These are phyloP conservation scores for Corymbia calophylla DNA, from an alignment of 441 rosid genomes.

Conservation along the genomic window DNA sequence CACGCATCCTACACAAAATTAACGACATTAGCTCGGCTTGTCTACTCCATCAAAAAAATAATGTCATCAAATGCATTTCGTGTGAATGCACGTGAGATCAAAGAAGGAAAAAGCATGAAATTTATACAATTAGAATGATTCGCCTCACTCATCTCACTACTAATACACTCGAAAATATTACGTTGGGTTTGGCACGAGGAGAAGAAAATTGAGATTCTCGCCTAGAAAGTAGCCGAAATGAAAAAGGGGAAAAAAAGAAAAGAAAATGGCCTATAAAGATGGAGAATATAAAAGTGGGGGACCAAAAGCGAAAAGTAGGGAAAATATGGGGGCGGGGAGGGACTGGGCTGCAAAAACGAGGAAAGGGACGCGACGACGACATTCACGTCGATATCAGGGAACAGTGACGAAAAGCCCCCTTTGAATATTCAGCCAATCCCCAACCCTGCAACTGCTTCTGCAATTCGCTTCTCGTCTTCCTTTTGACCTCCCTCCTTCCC, in stretches of 20 bases:
- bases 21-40: fast-evolving
- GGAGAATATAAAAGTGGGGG: background rate
- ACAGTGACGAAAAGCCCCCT: background rate
- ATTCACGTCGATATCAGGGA: background rate
- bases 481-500: background rate
- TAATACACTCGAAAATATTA: background rate
- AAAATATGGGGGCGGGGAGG: background rate
- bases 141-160: background rate
- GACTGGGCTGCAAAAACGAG: background rate
- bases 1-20: background rate
- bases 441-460: background rate
- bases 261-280: background rate
- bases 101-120: background rate
- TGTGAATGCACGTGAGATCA: background rate
- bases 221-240: background rate
- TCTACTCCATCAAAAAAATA: fast-evolving
- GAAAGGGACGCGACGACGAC: background rate
- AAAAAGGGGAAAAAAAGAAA: background rate
- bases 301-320: background rate
- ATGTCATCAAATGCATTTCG: background rate
- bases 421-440: background rate
- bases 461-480: background rate
- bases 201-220: background rate
- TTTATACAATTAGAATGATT: background rate
- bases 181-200: background rate